phyloP scores from a whole-genome alignment of 768 basidiomycete species.

The Podaxis carcinomalis region DNA sequence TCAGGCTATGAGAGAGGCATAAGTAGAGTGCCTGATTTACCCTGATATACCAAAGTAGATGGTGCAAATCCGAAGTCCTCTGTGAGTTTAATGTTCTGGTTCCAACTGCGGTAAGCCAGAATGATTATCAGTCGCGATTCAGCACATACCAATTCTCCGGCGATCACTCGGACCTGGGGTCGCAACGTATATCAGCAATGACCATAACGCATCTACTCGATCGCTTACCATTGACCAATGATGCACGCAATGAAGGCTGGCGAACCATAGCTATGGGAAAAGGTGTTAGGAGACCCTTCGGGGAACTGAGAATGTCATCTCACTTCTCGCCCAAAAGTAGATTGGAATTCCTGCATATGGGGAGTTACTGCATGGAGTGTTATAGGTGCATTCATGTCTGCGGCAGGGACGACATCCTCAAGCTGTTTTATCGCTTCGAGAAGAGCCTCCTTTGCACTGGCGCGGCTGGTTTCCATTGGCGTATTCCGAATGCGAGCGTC shows the following conservation, averaged over 20 bases:
- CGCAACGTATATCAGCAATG: conserved; percentile 5
- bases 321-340: conserved; percentile 84
- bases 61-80: conserved; percentile 86
- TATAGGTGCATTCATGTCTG: conserved; percentile 52
- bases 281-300: neutral
- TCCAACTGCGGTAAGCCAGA: neutral
- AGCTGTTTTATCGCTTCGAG: conserved; percentile 52
- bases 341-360: conserved; percentile 65
- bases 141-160: conserved; percentile 69
- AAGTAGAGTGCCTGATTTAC: conserved; percentile 26
- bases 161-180: conserved; percentile 71
- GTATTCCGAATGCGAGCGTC: conserved; percentile 75
- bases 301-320: conserved; percentile 4
- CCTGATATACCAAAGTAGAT: conserved; percentile 75
- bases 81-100: conserved; percentile 59
- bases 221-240: conserved; percentile 85
- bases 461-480: conserved; percentile 72
- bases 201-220: conserved; percentile 1
- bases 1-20: neutral
- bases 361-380: conserved; percentile 81
- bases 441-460: conserved; percentile 55
- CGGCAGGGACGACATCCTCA: conserved; percentile 44
- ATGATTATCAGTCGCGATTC: conserved; percentile 3
- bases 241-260: conserved; percentile 81
- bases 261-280: conserved; percentile 70